A percentile compares a stretch with the other conserved stretches of the same genome.
Evolutionary conservation across 176 grass and related monocot genomes (phyloP).

Genomic region (Melocanna baccifera): DNA sequence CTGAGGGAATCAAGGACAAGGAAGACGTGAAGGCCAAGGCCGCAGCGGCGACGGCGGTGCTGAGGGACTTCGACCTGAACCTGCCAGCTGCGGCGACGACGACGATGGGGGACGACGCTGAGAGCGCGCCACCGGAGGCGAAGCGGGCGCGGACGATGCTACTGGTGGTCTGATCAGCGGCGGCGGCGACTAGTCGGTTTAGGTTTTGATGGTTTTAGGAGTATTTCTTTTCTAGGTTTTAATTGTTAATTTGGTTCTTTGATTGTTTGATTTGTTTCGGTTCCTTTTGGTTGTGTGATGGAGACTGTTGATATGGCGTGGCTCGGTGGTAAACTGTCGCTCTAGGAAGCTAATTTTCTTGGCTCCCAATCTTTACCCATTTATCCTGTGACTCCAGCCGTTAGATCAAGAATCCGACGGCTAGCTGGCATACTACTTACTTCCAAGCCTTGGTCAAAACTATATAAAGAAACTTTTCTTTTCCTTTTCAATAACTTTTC

Average conservation of each 20-base stretch:
- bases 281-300: constrained; percentile 10
- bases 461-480: background rate
- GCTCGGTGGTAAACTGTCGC: background rate
- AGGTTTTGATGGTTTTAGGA: constrained; percentile 16
- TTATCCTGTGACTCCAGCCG: background rate
- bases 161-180: constrained; percentile 13
- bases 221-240: constrained; percentile 27
- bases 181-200: background rate
- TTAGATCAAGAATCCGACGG: constrained; percentile 29
- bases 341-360: background rate
- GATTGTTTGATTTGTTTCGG: constrained; percentile 17
- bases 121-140: constrained; percentile 29
- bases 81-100: constrained; percentile 31
- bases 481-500: background rate
- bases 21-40: constrained; percentile 7
- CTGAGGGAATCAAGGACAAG: constrained; percentile 9
- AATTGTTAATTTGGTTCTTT: constrained; percentile 40
- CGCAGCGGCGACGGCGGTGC: background rate
- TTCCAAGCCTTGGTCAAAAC: background rate
- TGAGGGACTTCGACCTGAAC: constrained; percentile 60
- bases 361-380: background rate
- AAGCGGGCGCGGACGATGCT: constrained; percentile 46
- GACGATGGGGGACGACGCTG: constrained; percentile 10
- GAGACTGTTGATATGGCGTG: constrained; percentile 3
- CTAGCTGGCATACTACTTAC: background rate